Conservation (phyloP, 2,329 filamentous ascomycete species). For the Apiospora rasikravindrae region DNA sequence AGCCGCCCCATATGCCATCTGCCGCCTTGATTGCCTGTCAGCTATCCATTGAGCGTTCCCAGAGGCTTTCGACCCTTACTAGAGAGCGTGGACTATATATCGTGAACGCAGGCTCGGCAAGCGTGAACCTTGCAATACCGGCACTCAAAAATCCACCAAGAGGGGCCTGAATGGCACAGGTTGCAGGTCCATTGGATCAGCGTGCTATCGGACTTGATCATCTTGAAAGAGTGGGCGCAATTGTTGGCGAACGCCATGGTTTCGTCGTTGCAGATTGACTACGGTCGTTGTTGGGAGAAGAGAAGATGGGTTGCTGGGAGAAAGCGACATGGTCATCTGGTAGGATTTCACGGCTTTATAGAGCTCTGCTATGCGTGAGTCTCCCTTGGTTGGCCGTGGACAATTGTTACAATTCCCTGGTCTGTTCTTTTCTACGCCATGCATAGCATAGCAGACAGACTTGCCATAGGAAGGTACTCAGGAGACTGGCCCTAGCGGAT, state of each 20-base stretch:
- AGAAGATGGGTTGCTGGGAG: not conserved
- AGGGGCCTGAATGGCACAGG: conserved; percentile 67
- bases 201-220: conserved; percentile 71
- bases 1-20: not conserved
- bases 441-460: not conserved
- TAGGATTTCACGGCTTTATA: not conserved
- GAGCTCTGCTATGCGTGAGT: not conserved
- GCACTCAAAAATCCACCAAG: conserved; percentile 74
- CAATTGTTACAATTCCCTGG: too few species aligned
- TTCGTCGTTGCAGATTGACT: conserved; percentile 18
- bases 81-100: conserved; percentile 35
- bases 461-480: not conserved
- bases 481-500: not conserved
- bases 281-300: not conserved
- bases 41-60: not conserved
- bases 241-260: conserved; percentile 59
- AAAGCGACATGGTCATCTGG: not conserved
- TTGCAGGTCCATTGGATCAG: conserved; percentile 70
- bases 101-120: conserved; percentile 63
- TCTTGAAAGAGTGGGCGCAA: conserved; percentile 67
- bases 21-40: not conserved
- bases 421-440: too few species aligned
- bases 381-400: not conserved
- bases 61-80: not conserved
- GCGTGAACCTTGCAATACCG: conserved; percentile 70